Evolutionary conservation across 495 filamentous ascomycete genomes (phyloP).

Genomic region (Mycothermus thermophilus): DNA sequence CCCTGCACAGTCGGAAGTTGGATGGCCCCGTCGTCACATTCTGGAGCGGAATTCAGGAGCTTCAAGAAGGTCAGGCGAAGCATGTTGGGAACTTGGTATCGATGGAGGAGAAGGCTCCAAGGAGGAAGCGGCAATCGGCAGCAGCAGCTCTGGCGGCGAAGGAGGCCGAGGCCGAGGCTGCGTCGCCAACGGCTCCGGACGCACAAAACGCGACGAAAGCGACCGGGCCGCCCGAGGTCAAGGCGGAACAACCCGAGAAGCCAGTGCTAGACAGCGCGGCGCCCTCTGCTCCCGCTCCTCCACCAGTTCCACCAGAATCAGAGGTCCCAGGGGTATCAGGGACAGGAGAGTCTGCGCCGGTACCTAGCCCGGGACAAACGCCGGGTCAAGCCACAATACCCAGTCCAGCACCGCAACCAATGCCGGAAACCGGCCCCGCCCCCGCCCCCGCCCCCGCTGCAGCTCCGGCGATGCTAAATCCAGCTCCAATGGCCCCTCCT

Average conservation of each 20-base stretch:
- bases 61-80: constrained; percentile 60
- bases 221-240: constrained; percentile 5
- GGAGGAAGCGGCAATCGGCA: constrained; percentile 33
- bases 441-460: constrained; percentile 10
- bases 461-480: too few species aligned
- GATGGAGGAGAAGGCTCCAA: constrained; percentile 37
- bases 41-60: constrained; percentile 79
- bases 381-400: neutral
- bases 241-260: constrained; percentile 10
- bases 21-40: constrained; percentile 83
- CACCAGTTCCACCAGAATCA: constrained; percentile 4
- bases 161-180: constrained; percentile 17
- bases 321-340: constrained; percentile 3
- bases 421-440: neutral
- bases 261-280: neutral
- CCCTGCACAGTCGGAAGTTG: constrained; percentile 69
- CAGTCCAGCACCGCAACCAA: neutral
- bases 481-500: constrained; percentile 17
- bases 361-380: neutral
- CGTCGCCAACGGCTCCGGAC: constrained; percentile 7
- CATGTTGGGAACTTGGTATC: constrained; percentile 58
- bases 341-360: neutral
- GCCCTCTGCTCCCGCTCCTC: constrained; percentile 1
- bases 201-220: constrained; percentile 11
- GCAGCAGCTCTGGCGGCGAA: constrained; percentile 15